Evolutionary conservation across 805 yeast genomes (phyloP), one percentile per base, ranked within the genome.

Genomic region (Tetrapisispora fleetii): DNA sequence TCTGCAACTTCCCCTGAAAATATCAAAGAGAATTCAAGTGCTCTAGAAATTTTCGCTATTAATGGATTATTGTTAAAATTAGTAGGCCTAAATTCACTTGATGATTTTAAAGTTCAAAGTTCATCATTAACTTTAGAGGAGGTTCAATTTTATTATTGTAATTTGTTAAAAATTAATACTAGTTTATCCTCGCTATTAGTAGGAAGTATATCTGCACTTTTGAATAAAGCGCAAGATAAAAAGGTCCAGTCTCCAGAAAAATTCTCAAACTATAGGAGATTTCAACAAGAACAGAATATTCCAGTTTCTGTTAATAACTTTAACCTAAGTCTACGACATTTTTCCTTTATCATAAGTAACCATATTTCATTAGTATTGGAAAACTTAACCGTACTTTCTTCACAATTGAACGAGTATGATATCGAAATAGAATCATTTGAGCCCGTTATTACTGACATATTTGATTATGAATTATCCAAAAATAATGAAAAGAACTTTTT

Each of bases 221-320:
- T 18, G 4, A n/a, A 39, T 7, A 36, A 17, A 17, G 18, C 13
- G 10, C 6, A 16, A 1, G 18, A 21, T 17, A 24, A 21, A 17
- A 35, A 30, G 6, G 32, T 16, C 9, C 17, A 39, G 7, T 45
- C 43, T 5, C 48, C 48, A 7, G 43, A 40, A 19, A 36, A 19
- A 18, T 40, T 40, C 4, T 14, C 32, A 19, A 37, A 30, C n/a
- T 46, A 46, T 19, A 46, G 37, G n/a, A 35, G 48, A n/a, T 46
- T 46, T 19, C 40, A 46, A 46, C 43, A 35, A n/a, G 48, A 46
- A 40, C 40, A 46, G 16, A 28, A 46, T 35, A 27, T 46, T 17
- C n/a, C 18, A 9, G 28, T 32, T 18, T 19, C 37, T 4, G 17
- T 32, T 7, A 22, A n/a, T 33, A n/a, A 42, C 6, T 19, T 42